These are phyloP conservation scores for Hemerocallis citrina DNA, from an alignment of 106 monocot species.

Conservation along the genomic window DNA sequence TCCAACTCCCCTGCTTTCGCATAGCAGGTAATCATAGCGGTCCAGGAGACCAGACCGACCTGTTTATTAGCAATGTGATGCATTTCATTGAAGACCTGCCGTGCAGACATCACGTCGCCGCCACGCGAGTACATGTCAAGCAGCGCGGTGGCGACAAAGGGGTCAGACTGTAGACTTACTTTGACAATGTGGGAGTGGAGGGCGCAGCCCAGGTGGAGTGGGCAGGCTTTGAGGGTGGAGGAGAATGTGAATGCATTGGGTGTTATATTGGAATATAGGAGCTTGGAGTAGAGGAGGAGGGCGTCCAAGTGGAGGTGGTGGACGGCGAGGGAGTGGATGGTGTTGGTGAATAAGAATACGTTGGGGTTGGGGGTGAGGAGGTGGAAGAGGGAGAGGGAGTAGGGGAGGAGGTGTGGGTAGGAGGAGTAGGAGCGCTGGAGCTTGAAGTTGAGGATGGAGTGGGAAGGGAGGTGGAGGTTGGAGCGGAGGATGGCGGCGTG, in stretches of 20 bases:
- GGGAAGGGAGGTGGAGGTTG: conserved; percentile 37
- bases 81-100: conserved; percentile 49
- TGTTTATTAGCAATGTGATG: no score
- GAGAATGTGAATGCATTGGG: conserved; percentile 76
- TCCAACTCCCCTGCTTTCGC: conserved; percentile 40
- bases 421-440: conserved; percentile 77
- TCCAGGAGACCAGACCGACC: conserved; percentile 37
- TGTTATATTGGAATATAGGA: conserved; percentile 5
- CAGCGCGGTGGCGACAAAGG: conserved; percentile 71
- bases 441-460: conserved; percentile 60
- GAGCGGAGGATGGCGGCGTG: conserved; percentile 63
- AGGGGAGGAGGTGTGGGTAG: conserved; percentile 32
- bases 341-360: conserved; percentile 62
- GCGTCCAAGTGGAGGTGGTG: conserved; percentile 31
- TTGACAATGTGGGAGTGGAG: conserved; percentile 59
- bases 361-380: conserved; percentile 28
- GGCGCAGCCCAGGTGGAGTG: conserved; percentile 26
- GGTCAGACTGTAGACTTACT: conserved; percentile 19
- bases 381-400: conserved; percentile 44
- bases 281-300: conserved; percentile 53
- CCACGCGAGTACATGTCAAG: conserved; percentile 73
- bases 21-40: conserved; percentile 72
- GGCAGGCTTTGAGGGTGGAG: conserved; percentile 49
- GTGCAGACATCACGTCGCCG: conserved; percentile 37
- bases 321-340: conserved; percentile 60